Base-by-base conservation (phyloP, 345 rosid species). In the rapeseed (Brassica napus) region DNA sequence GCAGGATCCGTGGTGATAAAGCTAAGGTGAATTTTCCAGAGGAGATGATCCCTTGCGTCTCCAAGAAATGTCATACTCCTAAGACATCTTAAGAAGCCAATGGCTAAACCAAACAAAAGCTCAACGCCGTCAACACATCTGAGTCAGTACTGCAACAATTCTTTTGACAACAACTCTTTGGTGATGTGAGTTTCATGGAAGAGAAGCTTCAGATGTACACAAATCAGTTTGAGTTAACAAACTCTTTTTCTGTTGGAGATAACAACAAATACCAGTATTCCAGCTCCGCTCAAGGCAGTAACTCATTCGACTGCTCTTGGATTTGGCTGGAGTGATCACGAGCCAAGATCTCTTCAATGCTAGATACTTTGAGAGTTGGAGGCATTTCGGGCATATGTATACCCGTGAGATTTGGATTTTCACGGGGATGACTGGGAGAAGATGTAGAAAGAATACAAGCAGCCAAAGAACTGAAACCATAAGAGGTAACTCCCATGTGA, bases 201-300 rank as follows among this genome's bases (percentile, higher is more conserved):
- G 95, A 92, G 87, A 93, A 95, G 80, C 96, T 92, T 11, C 64
- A 47, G 26, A 65, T 86, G 80, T 18, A 58, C 73, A 85, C 77
- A 76, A 84, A 76, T 80, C 89, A 92, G 79, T 83, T 88, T 73
- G 73, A 74, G 54, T 44, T 11, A 12, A 11, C 15, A 44, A 44
- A 44, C 54, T 18, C 54, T 11, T 11, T 11, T 5, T 44, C n/a
- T 57, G 79, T 79, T 10, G 49, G 81, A 71, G 85, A 82, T 59
- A 85, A 85, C 71, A 32, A 83, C 8, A 80, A 88, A 11, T 4
- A 84, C 83, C 80, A 65, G 65, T 84, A 77, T 59, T 89, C 92
- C 85, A 89, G 77, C 76, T 93, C 99, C 2, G 99, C 90, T 77
- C 94, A 93, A 81, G 97, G 92, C 11, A 95, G 97, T 82, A 87